These are phyloP conservation scores for Turnera subulata DNA, from an alignment of 345 rosid species.

Conservation along the genomic window DNA sequence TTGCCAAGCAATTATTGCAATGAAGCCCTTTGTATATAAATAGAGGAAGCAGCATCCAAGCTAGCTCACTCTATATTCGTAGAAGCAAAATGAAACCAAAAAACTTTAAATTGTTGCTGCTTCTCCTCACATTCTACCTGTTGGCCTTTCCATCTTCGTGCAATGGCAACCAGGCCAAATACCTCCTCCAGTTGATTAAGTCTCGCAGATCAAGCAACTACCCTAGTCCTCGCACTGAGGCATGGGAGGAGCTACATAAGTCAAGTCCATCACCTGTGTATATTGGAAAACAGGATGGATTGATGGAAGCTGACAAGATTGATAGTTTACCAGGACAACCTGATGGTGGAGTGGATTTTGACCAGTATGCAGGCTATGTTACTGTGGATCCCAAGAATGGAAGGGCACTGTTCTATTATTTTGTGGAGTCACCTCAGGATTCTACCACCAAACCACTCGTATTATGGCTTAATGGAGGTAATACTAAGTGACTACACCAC, in stretches of 20 bases:
- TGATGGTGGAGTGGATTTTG: constrained; percentile 29
- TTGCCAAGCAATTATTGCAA: no score
- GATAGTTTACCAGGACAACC: constrained; percentile 35
- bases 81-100: neutral
- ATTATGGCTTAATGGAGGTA: constrained; percentile 40
- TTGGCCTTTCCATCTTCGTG: constrained; percentile 18
- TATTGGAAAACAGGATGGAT: constrained; percentile 25
- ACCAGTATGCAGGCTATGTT: constrained; percentile 37
- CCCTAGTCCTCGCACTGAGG: constrained; percentile 18
- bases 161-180: constrained; percentile 26
- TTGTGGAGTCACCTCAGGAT: constrained; percentile 31
- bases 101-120: constrained; percentile 11
- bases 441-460: constrained; percentile 41
- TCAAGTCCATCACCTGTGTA: constrained; percentile 7
- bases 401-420: constrained; percentile 36
- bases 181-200: constrained; percentile 24
- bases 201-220: constrained; percentile 25
- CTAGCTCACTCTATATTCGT: no score
- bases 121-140: no score
- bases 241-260: constrained; percentile 15
- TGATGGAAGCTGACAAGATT: constrained; percentile 27
- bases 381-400: constrained; percentile 30
- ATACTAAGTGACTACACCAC: neutral
- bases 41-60: no score
- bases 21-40: no score